phyloP scores from a whole-genome alignment of 208 protist genomes.

The Leishmania major region DNA sequence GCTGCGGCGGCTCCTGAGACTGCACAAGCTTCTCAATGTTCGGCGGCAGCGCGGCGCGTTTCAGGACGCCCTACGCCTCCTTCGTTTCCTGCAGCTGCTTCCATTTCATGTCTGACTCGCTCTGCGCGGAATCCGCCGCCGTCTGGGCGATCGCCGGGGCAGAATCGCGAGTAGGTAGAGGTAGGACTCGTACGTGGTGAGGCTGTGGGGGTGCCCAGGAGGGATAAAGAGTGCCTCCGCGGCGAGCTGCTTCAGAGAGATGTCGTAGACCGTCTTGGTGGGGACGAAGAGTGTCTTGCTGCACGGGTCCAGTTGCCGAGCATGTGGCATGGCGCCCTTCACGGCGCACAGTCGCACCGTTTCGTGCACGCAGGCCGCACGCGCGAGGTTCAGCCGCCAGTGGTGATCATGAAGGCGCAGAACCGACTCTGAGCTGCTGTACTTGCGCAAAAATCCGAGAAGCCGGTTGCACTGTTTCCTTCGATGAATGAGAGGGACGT shows the following conservation, averaged over 20 bases:
- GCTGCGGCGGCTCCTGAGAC: background rate
- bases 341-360: slow-evolving; percentile 52
- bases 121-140: slow-evolving; percentile 25
- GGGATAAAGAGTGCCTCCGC: slow-evolving; percentile 55
- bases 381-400: slow-evolving; percentile 55
- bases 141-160: slow-evolving; percentile 25
- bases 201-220: slow-evolving; percentile 44
- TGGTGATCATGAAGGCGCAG: slow-evolving; percentile 59
- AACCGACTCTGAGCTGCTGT: slow-evolving; percentile 33
- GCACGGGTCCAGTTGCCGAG: slow-evolving; percentile 28
- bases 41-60: slow-evolving; percentile 39
- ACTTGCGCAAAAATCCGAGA: slow-evolving; percentile 51
- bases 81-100: slow-evolving; percentile 41
- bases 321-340: slow-evolving; percentile 49
- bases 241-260: slow-evolving; percentile 51
- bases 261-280: slow-evolving; percentile 52
- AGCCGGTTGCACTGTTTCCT: slow-evolving; percentile 48
- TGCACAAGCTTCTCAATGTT: slow-evolving; percentile 13
- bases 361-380: slow-evolving; percentile 56
- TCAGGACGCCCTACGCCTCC: slow-evolving; percentile 47
- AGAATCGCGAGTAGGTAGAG: slow-evolving; percentile 43
- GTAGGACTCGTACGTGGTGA: slow-evolving; percentile 56
- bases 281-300: slow-evolving; percentile 46
- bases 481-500: slow-evolving; percentile 44
- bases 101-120: slow-evolving; percentile 37